Base-by-base conservation (phyloP, 2,329 filamentous ascomycete genomes). In the Shiraia sp. region DNA sequence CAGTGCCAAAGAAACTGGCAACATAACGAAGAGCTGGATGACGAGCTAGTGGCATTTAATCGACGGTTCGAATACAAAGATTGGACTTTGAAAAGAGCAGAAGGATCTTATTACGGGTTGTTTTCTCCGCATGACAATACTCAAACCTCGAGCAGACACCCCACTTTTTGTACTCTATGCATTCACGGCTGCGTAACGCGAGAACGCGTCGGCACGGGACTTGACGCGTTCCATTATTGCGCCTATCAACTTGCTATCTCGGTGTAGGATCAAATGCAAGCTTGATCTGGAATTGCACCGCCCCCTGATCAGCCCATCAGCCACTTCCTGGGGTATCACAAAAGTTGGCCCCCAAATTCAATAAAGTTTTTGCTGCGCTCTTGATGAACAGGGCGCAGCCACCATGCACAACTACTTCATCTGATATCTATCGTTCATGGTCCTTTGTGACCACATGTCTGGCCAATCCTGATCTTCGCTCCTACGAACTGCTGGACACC, bases 1-100 rank as follows among this genome's bases (percentile, higher is more conserved):
- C 55, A 28, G 49, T 46, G 32, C 50, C 57, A 45, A 66, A 63
- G 44, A 60, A 24, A 22, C 46, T 42, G 22, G 56, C 46, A 15
- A 51, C 9, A 38, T 46, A 47, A 30, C 26, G 43, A 10, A 61
- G 48, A 13, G 29, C 14, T 15, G 47, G 46, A 29, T 38, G 39
- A n/a, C 25, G 13, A 2, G 48, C 47, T 27, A 51, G 19, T 4
- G 31, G 16, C 52, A 55, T 55, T n/a, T 19, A 13, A 24, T 13
- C 17, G 19, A 23, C n/a, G 15, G 30, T 14, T 17, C n/a, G n/a
- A 12, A 31, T n/a, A 14, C 28, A 14, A 13, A 30, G 28, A 14
- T 30, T 9, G 13, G 28, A 16, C 22, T 32, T 5, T 10, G 22
- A 17, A 8, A 17, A 13, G 13, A 32, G 13, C 10, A 4, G 12